These are phyloP conservation scores for Populus hybrid DNA, from an alignment of 441 rosid species.

Conservation along the genomic window DNA sequence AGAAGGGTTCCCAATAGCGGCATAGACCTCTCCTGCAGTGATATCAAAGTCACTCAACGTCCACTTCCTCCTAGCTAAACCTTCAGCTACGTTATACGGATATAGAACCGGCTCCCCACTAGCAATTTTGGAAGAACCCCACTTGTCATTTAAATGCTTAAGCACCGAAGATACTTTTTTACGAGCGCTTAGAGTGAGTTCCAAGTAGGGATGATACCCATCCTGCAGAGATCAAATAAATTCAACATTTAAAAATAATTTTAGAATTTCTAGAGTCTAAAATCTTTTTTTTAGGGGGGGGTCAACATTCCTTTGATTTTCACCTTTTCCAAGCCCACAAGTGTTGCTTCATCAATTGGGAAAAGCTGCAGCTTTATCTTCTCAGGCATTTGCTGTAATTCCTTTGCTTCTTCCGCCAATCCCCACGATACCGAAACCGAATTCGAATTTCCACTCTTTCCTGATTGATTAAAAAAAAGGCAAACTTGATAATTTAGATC, in stretches of 20 bases:
- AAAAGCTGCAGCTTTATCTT: conserved; percentile 88
- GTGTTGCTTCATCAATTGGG: conserved; percentile 64
- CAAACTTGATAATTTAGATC: neutral
- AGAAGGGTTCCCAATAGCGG: conserved; percentile 60
- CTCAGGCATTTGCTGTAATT: conserved; percentile 21
- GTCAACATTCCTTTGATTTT: conserved; percentile 8
- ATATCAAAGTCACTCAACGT: conserved; percentile 39
- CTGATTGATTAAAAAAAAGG: neutral
- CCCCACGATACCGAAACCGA: neutral
- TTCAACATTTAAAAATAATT: neutral
- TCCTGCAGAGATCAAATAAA: conserved; percentile 34
- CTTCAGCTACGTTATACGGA: conserved; percentile 40
- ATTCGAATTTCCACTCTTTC: neutral
- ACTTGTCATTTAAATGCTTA: conserved; percentile 67
- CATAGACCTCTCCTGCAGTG: conserved; percentile 22
- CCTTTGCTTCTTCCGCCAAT: conserved; percentile 10
- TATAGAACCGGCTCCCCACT: conserved; percentile 55
- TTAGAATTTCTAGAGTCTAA: neutral
- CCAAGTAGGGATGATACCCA: conserved; percentile 85
- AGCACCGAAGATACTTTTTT: conserved; percentile 83
- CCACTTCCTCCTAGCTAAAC: conserved; percentile 44
- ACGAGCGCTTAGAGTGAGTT: conserved; percentile 69
- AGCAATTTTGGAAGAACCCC: conserved; percentile 75
- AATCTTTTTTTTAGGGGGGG: neutral
- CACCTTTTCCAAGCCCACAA: conserved; percentile 70